Conservation (phyloP, 2,329 filamentous ascomycete genomes). For the Zasmidium cellare region DNA sequence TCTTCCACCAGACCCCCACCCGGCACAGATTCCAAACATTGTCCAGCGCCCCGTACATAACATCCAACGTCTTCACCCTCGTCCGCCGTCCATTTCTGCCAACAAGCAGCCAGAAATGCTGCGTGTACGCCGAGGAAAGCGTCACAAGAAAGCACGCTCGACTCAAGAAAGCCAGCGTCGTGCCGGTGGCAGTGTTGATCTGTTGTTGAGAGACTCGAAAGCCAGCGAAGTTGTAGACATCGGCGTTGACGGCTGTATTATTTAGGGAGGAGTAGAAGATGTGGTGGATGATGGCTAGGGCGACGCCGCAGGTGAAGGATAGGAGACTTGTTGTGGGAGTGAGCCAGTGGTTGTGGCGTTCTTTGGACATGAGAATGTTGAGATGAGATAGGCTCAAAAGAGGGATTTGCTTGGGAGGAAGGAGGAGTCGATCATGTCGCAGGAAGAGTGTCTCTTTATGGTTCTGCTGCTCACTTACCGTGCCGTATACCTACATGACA, state of each 20-base stretch:
- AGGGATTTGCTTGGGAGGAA: no score
- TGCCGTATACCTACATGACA: no score
- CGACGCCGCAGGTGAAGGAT: not conserved
- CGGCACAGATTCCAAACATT: constrained; percentile 1
- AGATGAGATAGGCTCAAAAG: no score
- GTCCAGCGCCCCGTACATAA: not conserved
- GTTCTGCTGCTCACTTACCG: no score
- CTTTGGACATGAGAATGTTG: no score
- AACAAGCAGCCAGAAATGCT: constrained; percentile 14
- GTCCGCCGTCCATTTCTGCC: not conserved
- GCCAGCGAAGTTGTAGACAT: constrained; percentile 6
- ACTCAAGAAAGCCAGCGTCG: constrained; percentile 18
- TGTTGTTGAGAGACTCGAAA: constrained; percentile 17
- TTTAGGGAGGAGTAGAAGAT: constrained; percentile 1
- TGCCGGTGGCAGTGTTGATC: constrained; percentile 15
- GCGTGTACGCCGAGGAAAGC: constrained; percentile 17
- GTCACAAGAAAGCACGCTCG: constrained; percentile 16
- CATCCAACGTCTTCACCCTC: not conserved
- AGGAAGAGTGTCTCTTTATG: no score
- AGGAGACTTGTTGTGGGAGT: not conserved
- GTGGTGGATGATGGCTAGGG: constrained; percentile 3
- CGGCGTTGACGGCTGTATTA: not conserved
- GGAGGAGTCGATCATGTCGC: no score
- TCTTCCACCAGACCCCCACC: not conserved
- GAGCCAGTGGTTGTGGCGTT: constrained; percentile 1